Percentiles rank a stretch among this genome's conserved stretches.
Conservation (phyloP, 176 grass and related monocot genomes). For the Guadua angustifolia region DNA sequence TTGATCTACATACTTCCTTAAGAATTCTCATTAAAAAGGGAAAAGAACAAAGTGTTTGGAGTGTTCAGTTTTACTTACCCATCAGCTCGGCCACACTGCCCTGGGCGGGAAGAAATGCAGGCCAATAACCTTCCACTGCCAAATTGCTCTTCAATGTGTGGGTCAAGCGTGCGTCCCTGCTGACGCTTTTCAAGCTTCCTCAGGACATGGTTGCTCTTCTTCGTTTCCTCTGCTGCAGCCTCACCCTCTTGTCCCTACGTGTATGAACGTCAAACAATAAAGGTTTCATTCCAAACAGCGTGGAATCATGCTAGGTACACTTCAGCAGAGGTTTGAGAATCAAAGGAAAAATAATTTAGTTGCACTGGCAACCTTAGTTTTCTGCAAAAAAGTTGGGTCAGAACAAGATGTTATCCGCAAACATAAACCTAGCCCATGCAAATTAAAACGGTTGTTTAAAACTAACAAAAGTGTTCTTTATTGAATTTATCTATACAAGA, state of each 20-base stretch:
- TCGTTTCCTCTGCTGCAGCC: constrained; percentile 59
- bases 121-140: constrained; percentile 73
- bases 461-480: background rate
- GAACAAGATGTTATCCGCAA: background rate
- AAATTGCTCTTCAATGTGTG: constrained; percentile 91
- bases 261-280: background rate
- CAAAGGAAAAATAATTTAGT: background rate
- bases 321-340: background rate
- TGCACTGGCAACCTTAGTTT: background rate
- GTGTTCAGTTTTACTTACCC: constrained; percentile 42
- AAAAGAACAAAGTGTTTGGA: background rate
- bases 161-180: constrained; percentile 61
- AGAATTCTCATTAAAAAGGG: background rate
- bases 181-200: constrained; percentile 84
- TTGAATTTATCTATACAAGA: background rate
- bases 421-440: background rate
- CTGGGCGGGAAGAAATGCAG: constrained; percentile 84
- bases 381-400: background rate
- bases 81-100: constrained; percentile 86
- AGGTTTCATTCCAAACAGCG: background rate
- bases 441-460: background rate
- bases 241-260: constrained; percentile 49
- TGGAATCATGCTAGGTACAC: background rate
- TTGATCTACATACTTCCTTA: background rate
- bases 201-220: constrained; percentile 75